Conservation (phyloP, 139 green algal species). For the Yamagishiella unicocca region DNA sequence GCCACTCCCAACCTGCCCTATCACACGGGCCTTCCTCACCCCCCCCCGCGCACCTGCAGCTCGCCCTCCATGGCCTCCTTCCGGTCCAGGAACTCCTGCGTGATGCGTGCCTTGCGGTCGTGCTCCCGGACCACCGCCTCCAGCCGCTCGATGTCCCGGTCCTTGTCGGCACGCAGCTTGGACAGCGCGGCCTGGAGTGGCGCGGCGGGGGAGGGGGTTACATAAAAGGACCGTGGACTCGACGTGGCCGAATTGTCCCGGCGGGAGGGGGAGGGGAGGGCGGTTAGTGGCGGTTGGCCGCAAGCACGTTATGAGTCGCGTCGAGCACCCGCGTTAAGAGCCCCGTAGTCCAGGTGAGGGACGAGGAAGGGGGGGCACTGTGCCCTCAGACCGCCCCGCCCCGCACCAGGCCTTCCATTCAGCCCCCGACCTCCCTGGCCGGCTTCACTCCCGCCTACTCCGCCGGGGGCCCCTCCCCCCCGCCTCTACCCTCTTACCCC, state of each 20-base stretch:
- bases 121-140: constrained; percentile 58
- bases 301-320: no score
- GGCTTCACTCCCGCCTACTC: no score
- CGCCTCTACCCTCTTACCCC: no score
- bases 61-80: constrained; percentile 67
- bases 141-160: constrained; percentile 57
- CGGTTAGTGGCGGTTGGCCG: background rate
- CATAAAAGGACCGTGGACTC: background rate
- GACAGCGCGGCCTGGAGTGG: constrained; percentile 29
- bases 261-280: background rate
- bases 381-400: no score
- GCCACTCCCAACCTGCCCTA: no score
- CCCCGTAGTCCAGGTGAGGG: no score
- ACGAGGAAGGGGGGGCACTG: no score
- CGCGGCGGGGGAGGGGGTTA: background rate
- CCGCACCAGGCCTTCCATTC: no score
- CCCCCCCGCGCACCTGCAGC: constrained; percentile 48
- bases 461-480: no score
- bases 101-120: constrained; percentile 52
- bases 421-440: no score
- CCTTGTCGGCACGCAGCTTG: constrained; percentile 63
- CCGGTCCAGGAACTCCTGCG: constrained; percentile 70
- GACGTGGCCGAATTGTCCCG: background rate
- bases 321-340: no score
- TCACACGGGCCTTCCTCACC: no score